Evolutionary conservation across 495 filamentous ascomycete species (phyloP), one percentile per base, ranked within the genome.

Genomic region (Aspergillus kassunensis): DNA sequence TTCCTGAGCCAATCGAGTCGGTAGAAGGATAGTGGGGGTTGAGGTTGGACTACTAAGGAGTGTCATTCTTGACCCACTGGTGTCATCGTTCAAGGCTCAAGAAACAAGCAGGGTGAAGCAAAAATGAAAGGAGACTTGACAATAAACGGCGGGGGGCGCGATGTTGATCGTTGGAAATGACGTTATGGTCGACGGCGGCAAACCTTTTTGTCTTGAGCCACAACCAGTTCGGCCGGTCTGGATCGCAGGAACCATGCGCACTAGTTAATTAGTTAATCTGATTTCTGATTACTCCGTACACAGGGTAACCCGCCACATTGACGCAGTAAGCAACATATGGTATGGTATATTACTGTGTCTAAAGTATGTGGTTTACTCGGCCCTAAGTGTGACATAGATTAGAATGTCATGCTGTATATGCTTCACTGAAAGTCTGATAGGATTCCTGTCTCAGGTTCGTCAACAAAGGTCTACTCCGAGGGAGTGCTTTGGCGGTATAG

Each of bases 31-130:
- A 55, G 55, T 59, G 61, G 56, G 57, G 55, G 47, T 33, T 23
- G 52, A 44, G 35, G 53, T 57, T 49, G 46, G 41, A 51, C 51
- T 44, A 41, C 53, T 64, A 57, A 66, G 65, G 18, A 68, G 68
- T 57, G 59, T 56, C 64, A 72, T 70, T 56, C 56, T 57, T 60
- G 60, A 57, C 59, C 59, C 61, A 62, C 57, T 51, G 44, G 31
- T 48, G 54, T 56, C 62, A 62, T 66, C 44, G 18, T 47, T 53
- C 43, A 49, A n/a, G n/a, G n/a, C n/a, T n/a, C n/a, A n/a, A n/a
- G n/a, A n/a, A n/a, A n/a, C n/a, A n/a, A 56, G 45, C 25, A n/a
- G 43, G 25, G 30, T 45, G 54, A 42, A 51, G 29, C 25, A 36
- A 34, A 42, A 49, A 46, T 48, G 37, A 47, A 48, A 50, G 53